Evolutionary conservation across 2,329 filamentous ascomycete genomes (phyloP).

Genomic region (Colletotrichum sp.): DNA sequence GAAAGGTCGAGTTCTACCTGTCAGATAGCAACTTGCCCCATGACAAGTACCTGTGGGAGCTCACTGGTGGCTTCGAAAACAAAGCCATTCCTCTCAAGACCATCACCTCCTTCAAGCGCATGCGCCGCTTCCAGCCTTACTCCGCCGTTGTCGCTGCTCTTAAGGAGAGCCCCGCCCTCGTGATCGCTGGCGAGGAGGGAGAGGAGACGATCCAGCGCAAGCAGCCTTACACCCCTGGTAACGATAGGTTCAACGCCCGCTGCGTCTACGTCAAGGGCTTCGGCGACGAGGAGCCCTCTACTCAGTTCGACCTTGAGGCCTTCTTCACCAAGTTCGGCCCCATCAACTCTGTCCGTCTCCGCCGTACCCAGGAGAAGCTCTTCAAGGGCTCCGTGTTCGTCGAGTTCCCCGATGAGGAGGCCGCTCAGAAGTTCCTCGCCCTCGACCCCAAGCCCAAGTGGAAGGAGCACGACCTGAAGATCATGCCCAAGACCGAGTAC

Average conservation of each 20-base stretch:
- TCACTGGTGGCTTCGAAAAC: constrained; percentile 80
- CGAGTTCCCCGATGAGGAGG: constrained; percentile 83
- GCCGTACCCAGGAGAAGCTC: constrained; percentile 70
- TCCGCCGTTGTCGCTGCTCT: constrained; percentile 83
- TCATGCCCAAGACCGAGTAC: constrained; percentile 90
- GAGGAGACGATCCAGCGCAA: constrained; percentile 79
- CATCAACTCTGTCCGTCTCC: constrained; percentile 83
- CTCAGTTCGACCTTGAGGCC: constrained; percentile 92
- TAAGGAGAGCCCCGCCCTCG: constrained; percentile 75
- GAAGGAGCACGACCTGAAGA: constrained; percentile 78
- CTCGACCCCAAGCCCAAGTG: constrained; percentile 83
- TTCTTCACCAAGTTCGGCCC: constrained; percentile 86
- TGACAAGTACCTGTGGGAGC: constrained; percentile 85
- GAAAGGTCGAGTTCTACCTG: constrained; percentile 93
- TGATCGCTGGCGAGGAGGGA: constrained; percentile 75
- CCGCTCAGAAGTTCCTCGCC: constrained; percentile 79
- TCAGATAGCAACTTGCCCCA: constrained; percentile 87
- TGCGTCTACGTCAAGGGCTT: constrained; percentile 96
- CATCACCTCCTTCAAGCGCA: constrained; percentile 90
- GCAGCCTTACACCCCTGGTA: constrained; percentile 65
- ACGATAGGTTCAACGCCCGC: constrained; percentile 70
- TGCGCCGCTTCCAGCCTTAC: constrained; percentile 93
- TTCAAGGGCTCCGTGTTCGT: constrained; percentile 99
- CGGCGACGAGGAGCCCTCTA: constrained; percentile 79
- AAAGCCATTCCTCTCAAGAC: constrained; percentile 79